Conservation (phyloP, 768 basidiomycete species). For the Trametes coccinea region DNA sequence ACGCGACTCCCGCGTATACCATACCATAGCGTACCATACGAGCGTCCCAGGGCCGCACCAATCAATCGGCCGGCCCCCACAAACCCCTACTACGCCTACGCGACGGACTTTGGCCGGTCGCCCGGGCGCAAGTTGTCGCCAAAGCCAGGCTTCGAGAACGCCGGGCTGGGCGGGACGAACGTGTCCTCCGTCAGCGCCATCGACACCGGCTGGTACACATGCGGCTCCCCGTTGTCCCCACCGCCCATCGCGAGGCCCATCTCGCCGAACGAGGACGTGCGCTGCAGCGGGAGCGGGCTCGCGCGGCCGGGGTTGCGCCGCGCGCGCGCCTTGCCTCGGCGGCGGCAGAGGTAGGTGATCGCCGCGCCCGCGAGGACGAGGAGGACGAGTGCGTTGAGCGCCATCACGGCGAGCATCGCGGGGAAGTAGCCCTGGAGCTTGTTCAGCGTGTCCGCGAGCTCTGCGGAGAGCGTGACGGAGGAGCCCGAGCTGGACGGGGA, state of each 20-base stretch:
- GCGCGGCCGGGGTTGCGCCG: slow-evolving; percentile 46
- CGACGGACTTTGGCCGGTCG: slow-evolving; percentile 45
- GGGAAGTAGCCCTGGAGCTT: slow-evolving; percentile 68
- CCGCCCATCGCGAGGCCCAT: neutral
- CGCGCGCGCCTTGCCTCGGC: slow-evolving; percentile 34
- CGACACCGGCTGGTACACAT: slow-evolving; percentile 71
- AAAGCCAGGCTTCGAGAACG: slow-evolving; percentile 32
- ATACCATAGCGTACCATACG: too few species aligned
- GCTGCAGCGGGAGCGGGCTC: slow-evolving; percentile 60
- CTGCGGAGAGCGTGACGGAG: slow-evolving; percentile 55
- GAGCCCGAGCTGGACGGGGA: slow-evolving; percentile 34
- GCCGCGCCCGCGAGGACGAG: slow-evolving; percentile 56
- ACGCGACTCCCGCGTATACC: too few species aligned
- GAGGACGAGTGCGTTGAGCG: slow-evolving; percentile 73
- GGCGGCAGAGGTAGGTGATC: slow-evolving; percentile 53
- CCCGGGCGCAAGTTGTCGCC: slow-evolving; percentile 25
- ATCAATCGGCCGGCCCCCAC: too few species aligned
- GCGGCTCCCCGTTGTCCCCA: slow-evolving; percentile 17
- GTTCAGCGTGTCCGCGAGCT: slow-evolving; percentile 59
- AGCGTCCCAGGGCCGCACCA: too few species aligned
- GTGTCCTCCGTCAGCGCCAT: slow-evolving; percentile 45
- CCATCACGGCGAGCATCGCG: slow-evolving; percentile 73
- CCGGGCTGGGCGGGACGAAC: slow-evolving; percentile 37
- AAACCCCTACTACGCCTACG: slow-evolving; percentile 27
- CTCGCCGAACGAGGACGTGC: slow-evolving; percentile 27